Conservation (phyloP, 2,329 filamentous ascomycete species). For the Hymenoscyphus fructigenus region DNA sequence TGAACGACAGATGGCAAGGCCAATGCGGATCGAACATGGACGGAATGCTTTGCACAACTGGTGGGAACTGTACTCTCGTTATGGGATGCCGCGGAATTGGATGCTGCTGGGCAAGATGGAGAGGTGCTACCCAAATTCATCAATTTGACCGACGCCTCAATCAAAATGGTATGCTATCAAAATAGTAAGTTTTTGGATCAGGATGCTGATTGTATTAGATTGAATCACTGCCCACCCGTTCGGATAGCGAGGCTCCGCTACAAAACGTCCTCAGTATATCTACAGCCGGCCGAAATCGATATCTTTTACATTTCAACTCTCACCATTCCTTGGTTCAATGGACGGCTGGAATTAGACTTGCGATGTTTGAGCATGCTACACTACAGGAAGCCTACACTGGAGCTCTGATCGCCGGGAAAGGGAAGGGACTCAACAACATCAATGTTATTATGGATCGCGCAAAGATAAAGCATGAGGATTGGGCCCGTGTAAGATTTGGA, state of each 20-base stretch:
- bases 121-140: slow-evolving; percentile 91
- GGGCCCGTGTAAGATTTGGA: slow-evolving; percentile 92
- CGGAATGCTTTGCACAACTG: slow-evolving; percentile 94
- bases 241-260: slow-evolving; percentile 72
- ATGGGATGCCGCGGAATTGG: slow-evolving; percentile 92
- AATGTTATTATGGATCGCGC: slow-evolving; percentile 82
- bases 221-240: slow-evolving; percentile 83
- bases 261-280: slow-evolving; percentile 96
- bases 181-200: slow-evolving; percentile 8
- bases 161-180: slow-evolving; percentile 77
- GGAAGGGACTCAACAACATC: slow-evolving; percentile 86
- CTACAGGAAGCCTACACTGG: slow-evolving; percentile 97
- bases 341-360: slow-evolving; percentile 89
- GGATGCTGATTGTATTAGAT: slow-evolving; percentile 54
- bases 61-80: slow-evolving; percentile 92
- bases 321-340: slow-evolving; percentile 91
- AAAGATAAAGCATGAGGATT: slow-evolving; percentile 78
- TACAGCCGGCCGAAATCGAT: slow-evolving; percentile 92
- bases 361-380: slow-evolving; percentile 91
- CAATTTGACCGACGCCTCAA: slow-evolving; percentile 94
- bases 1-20: slow-evolving; percentile 71
- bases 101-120: slow-evolving; percentile 79
- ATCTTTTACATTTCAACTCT: slow-evolving; percentile 94
- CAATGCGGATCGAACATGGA: slow-evolving; percentile 85
- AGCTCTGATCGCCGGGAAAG: slow-evolving; percentile 91